A percentile compares a stretch with the other conserved stretches of the same genome.
These are phyloP conservation scores for Picea sitchensis DNA, from an alignment of 75 land plant species.

Conservation along the genomic window DNA sequence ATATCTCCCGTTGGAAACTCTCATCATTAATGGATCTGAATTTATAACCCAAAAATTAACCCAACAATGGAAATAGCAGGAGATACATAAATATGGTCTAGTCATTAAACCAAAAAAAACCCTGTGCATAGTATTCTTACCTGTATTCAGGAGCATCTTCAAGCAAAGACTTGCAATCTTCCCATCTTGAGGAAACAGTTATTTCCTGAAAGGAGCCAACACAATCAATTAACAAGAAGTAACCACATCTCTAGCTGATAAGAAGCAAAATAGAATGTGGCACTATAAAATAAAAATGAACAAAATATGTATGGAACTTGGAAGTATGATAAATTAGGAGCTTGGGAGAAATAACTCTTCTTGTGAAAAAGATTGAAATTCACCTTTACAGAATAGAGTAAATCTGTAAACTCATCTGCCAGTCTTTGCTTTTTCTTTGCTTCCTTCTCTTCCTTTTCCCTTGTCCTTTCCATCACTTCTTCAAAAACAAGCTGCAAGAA, in stretches of 20 bases:
- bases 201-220: slow-evolving; percentile 48
- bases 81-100: background rate
- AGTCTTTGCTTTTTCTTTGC: slow-evolving; percentile 86
- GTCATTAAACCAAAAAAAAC: background rate
- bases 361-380: no score
- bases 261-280: background rate
- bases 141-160: slow-evolving; percentile 67
- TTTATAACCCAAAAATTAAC: slow-evolving; percentile 3
- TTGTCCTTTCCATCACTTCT: slow-evolving; percentile 69
- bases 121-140: slow-evolving; percentile 17
- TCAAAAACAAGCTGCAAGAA: slow-evolving; percentile 80
- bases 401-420: slow-evolving; percentile 69
- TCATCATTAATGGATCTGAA: slow-evolving; percentile 75
- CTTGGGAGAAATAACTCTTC: background rate
- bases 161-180: slow-evolving; percentile 60
- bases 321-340: background rate
- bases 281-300: background rate
- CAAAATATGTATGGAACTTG: no score
- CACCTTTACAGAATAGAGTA: slow-evolving; percentile 70
- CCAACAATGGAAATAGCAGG: background rate
- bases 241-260: background rate
- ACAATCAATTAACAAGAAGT: background rate
- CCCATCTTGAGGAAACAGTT: slow-evolving; percentile 75
- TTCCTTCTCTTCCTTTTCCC: slow-evolving; percentile 96
- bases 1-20: slow-evolving; percentile 51